Evolutionary conservation across 768 basidiomycete species (phyloP), one percentile per base, ranked within the genome.

Genomic region (Hericium erinaceus): DNA sequence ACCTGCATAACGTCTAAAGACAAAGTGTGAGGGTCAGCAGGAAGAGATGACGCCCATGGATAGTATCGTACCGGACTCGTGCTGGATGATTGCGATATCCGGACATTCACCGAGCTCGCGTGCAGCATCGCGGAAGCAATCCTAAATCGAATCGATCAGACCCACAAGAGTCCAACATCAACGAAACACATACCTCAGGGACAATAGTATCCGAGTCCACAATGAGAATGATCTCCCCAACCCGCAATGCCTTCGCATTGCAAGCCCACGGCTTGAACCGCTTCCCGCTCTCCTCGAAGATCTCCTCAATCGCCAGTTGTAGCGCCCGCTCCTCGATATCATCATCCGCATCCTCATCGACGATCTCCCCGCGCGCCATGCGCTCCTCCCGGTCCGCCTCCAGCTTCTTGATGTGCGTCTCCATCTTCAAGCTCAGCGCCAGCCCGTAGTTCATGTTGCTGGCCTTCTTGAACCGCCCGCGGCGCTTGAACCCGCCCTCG

Each of bases 381-480:
- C 70, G 59, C 66, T 64, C 44, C n/a, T 67, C 72, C 15, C 72
- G 66, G 16, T 66, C 70, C 10, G 72, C 70, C 64, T 83, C 79
- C 16, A 84, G 71, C n/a, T 65, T 64, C 9, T 73, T 74, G 50
- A 83, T 72, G 50, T 76, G 68, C 58, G 76, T 75, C 66, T 82
- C 81, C 61, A 81, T 68, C 54, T 82, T 79, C 28, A 91, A 74
- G 4, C 84, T 85, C 5, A 92, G 75, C 64, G 83, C 72, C n/a
- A 78, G 75, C 0, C 80, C 90, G 64, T 87, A 92, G 67, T 95
- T 95, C 86, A 95, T 85, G 71, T 95, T 95, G 15, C 84, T 85
- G 1, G 92, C 92, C 72, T 95, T 95, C 77, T 95, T 95, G 78
- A 95, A 95, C 20, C 90, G 81, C 44, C 91, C 92, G 33, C 88